Evolutionary conservation across 1,284 basidiomycete genomes (phyloP).

Genomic region (Irpex sp.): DNA sequence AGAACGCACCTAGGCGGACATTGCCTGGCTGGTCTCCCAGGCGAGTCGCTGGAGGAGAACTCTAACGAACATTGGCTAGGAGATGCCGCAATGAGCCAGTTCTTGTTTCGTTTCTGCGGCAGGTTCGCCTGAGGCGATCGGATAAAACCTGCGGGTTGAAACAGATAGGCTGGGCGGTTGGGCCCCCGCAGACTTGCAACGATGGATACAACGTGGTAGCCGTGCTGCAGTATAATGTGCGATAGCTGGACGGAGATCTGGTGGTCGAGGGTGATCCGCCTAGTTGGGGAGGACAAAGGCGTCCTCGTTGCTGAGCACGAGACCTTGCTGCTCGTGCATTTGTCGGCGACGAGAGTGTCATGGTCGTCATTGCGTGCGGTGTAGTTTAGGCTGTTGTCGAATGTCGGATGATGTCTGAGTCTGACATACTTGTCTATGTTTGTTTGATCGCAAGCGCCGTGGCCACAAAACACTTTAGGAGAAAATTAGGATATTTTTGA

Average conservation of each 20-base stretch:
- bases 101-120: conserved; percentile 7
- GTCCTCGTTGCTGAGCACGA: background rate
- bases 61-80: background rate
- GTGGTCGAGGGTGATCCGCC: conserved; percentile 7
- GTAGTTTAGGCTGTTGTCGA: no score
- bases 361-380: no score
- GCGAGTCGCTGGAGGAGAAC: background rate
- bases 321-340: no score
- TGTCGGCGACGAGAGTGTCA: no score
- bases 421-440: no score
- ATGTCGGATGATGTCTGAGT: no score
- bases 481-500: no score
- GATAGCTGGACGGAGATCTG: conserved; percentile 9
- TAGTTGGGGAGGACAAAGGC: background rate
- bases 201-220: conserved; percentile 5
- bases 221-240: conserved; percentile 7
- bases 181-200: background rate
- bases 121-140: background rate
- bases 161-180: background rate
- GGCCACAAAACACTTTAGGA: no score
- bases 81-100: background rate
- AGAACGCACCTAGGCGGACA: conserved; percentile 1
- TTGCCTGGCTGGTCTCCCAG: background rate
- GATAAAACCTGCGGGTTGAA: conserved; percentile 2
- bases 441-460: background rate